Evolutionary conservation across 345 rosid species (phyloP), one percentile per base, ranked within the genome.

Genomic region (Syzygium aqueum): DNA sequence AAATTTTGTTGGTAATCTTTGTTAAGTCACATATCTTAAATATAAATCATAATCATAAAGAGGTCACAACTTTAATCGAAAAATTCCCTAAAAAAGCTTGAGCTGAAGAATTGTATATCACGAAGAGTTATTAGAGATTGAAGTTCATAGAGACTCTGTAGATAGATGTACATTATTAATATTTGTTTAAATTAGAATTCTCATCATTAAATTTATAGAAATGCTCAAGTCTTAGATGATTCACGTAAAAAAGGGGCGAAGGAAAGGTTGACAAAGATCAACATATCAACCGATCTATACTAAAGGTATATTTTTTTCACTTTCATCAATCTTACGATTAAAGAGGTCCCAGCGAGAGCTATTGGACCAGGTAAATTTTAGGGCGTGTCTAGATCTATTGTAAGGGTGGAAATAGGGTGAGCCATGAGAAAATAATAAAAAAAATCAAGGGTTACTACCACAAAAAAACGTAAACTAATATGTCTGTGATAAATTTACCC

Each of bases 391-490:
- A 67, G 46, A 67, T 67, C 78, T 25, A 25, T 67, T 30, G 30
- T 16, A 17, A 10, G 22, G 78, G 23, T 67, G 46, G 43, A 30
- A 67, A 67, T 67, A 30, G 43, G 22, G 3, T 30, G 77, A 65
- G 77, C 22, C 43, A 65, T 33, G 10, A 67, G 23, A 67, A 33
- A 17, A 17, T 33, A 40, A 46, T 33, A 33, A 46, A 8, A 16
- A 33, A 67, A 67, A 67, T 33, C 46, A 9, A 59, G 0, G 30
- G 30, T 11, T 59, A 27, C 27, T 27, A 57, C 5, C 0, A 57
- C 28, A 10, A 11, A 56, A 57, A 11, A 25, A 0, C 6, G 11
- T 25, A 57, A 25, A 11, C 1, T 25, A 0, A 4, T 57, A 57
- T 2, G 5, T 15, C 12, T 50, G 51, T 12, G 1, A 57, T 0